Conservation (phyloP, 441 rosid species). For the Gossypium laxum region DNA sequence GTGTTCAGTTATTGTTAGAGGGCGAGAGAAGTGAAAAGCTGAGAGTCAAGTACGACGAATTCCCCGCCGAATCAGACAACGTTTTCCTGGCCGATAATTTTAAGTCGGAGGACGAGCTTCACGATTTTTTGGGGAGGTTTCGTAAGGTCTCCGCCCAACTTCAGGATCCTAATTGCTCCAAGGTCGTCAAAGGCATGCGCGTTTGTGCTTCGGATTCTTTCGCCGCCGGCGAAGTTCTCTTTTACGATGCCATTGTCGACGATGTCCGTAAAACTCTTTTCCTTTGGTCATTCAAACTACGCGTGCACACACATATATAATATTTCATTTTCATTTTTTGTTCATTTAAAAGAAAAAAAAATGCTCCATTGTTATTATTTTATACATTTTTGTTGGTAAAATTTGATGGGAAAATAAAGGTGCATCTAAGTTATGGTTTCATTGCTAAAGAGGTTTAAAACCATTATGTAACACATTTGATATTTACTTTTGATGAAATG, state of each 20-base stretch:
- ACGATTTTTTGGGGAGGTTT: slow-evolving; percentile 24
- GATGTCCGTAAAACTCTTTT: slow-evolving; percentile 14
- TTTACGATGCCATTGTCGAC: slow-evolving; percentile 42
- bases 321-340: background rate
- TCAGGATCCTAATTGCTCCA: slow-evolving; percentile 20
- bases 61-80: slow-evolving; percentile 16
- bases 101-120: slow-evolving; percentile 13
- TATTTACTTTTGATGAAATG: background rate
- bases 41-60: slow-evolving; percentile 20
- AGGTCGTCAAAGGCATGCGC: slow-evolving; percentile 22
- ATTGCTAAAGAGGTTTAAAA: background rate
- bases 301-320: background rate
- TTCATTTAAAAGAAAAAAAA: background rate
- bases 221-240: slow-evolving; percentile 19
- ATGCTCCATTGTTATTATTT: background rate
- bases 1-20: slow-evolving; percentile 10
- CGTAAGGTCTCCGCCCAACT: slow-evolving; percentile 33
- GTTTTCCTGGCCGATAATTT: slow-evolving; percentile 20
- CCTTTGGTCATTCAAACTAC: background rate
- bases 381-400: background rate
- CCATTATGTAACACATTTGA: background rate
- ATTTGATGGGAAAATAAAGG: background rate
- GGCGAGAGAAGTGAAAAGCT: slow-evolving; percentile 20
- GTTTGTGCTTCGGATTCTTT: slow-evolving; percentile 36
- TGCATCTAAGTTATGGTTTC: background rate